These are phyloP conservation scores for Pseudocercospora eumusae DNA, from an alignment of 2,329 filamentous ascomycete genomes.

Conservation along the genomic window DNA sequence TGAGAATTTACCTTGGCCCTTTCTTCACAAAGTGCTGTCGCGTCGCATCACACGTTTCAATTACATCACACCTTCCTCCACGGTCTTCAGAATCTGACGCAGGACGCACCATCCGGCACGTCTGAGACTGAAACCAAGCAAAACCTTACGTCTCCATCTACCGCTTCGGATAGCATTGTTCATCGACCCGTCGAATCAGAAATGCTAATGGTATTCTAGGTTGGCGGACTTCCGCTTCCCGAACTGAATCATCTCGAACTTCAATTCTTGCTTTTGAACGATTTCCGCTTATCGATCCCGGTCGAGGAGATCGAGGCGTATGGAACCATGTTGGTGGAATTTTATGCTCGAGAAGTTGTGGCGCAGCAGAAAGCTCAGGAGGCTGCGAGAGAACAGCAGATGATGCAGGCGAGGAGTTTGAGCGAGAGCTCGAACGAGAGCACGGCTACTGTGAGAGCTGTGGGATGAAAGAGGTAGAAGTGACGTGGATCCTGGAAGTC, in stretches of 20 bases:
- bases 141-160: slow-evolving; percentile 5
- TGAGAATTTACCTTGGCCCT: not conserved
- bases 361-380: slow-evolving; percentile 56
- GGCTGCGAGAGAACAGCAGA: slow-evolving; percentile 17
- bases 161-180: not conserved
- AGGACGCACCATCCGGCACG: not conserved
- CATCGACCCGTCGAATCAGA: not conserved
- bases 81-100: slow-evolving; percentile 7
- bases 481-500: not conserved
- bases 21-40: slow-evolving; percentile 22
- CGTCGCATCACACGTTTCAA: slow-evolving; percentile 1
- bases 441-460: slow-evolving; percentile 35
- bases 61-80: slow-evolving; percentile 9
- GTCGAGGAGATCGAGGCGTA: slow-evolving; percentile 97
- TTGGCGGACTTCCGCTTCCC: slow-evolving; percentile 85
- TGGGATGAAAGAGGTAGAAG: slow-evolving; percentile 11
- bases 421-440: slow-evolving; percentile 40
- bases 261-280: slow-evolving; percentile 92
- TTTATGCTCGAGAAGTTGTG: slow-evolving; percentile 89
- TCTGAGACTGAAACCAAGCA: slow-evolving; percentile 10
- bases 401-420: slow-evolving; percentile 33
- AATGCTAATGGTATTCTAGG: slow-evolving; percentile 56
- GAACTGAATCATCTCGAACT: slow-evolving; percentile 96
- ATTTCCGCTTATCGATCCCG: slow-evolving; percentile 88
- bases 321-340: slow-evolving; percentile 97